A percentile compares a stretch with the other conserved stretches of the same genome.
Conservation (phyloP, 345 rosid genomes). For the Brassica nigra region DNA sequence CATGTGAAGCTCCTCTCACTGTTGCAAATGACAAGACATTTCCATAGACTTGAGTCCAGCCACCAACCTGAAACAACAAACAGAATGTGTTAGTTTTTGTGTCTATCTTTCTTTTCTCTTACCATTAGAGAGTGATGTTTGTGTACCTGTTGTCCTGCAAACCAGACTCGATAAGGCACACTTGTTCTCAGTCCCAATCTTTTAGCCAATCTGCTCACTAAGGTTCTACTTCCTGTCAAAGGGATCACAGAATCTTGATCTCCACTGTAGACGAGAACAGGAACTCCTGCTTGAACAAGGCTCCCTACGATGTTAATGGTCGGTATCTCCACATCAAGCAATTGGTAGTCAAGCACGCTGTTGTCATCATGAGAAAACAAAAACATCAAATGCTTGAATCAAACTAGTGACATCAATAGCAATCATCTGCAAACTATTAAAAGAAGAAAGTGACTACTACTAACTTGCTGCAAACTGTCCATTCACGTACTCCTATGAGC, state of each 20-base stretch:
- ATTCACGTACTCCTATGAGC: conserved; percentile 74
- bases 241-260: conserved; percentile 99
- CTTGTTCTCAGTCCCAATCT: conserved; percentile 59
- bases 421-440: conserved; percentile 6
- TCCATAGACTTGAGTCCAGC: conserved; percentile 96
- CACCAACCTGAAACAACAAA: conserved; percentile 70
- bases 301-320: conserved; percentile 64
- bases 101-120: background rate
- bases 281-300: conserved; percentile 75
- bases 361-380: background rate
- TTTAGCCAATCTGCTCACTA: conserved; percentile 63
- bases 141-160: conserved; percentile 77
- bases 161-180: conserved; percentile 86
- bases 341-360: conserved; percentile 85
- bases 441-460: conserved; percentile 15
- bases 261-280: conserved; percentile 88
- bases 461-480: conserved; percentile 97
- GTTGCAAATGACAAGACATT: conserved; percentile 85
- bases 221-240: conserved; percentile 75
- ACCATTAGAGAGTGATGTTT: background rate
- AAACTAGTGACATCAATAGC: conserved; percentile 8
- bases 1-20: conserved; percentile 92
- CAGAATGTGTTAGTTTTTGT: conserved; percentile 5
- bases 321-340: conserved; percentile 76
- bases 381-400: background rate